These are phyloP conservation scores for Aureobasidium subglaciale DNA, from an alignment of 2,329 filamentous ascomycete species.

Conservation along the genomic window DNA sequence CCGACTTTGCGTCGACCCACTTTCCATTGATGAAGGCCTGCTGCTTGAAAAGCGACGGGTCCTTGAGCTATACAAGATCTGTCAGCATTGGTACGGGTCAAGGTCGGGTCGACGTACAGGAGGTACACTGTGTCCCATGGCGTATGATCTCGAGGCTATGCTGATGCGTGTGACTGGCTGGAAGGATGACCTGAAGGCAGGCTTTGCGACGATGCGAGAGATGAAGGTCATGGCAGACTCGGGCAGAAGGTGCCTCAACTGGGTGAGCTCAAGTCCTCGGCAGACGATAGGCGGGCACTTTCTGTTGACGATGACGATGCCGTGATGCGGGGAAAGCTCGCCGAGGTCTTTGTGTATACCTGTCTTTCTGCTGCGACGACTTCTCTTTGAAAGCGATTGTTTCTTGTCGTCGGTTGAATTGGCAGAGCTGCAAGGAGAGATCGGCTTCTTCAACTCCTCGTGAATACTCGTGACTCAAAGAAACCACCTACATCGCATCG, in stretches of 20 bases:
- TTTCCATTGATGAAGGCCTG: slow-evolving; percentile 85
- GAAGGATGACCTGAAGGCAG: slow-evolving; percentile 17
- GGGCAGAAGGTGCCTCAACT: not conserved
- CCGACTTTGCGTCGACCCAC: slow-evolving; percentile 79
- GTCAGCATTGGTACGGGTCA: not conserved
- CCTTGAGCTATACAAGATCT: slow-evolving; percentile 35
- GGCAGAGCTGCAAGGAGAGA: too few species aligned
- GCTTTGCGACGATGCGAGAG: slow-evolving; percentile 10
- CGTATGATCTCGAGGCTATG: slow-evolving; percentile 34
- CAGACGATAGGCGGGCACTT: not conserved
- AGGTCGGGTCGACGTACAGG: slow-evolving; percentile 24
- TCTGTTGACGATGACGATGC: not conserved
- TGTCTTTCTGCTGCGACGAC: not conserved
- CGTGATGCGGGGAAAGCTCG: slow-evolving; percentile 14
- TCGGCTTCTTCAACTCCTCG: not conserved
- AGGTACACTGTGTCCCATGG: slow-evolving; percentile 39
- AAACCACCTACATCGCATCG: not conserved
- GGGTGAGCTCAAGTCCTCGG: not conserved
- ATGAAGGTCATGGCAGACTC: slow-evolving; percentile 9
- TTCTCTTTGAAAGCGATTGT: not conserved
- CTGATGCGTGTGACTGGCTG: slow-evolving; percentile 25
- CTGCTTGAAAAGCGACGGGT: slow-evolving; percentile 65
- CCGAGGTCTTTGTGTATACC: not conserved
- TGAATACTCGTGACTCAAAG: not conserved
- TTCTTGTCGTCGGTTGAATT: too few species aligned